Conservation (phyloP, 2,329 filamentous ascomycete species). For the Penicillium fuscoglaucum region DNA sequence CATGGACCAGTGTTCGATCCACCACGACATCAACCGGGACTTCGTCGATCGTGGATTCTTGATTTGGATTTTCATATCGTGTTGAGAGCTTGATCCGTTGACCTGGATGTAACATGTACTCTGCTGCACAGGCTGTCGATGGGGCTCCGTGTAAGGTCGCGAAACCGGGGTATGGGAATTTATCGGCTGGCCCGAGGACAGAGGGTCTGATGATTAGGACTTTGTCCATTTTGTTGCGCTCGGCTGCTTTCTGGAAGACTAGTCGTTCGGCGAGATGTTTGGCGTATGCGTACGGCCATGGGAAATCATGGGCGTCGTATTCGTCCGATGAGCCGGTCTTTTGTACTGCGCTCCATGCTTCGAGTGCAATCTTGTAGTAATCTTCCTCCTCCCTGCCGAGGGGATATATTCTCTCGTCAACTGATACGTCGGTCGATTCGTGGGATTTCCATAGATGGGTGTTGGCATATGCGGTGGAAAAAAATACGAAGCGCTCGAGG, state of each 20-base stretch:
- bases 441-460: constrained; percentile 21
- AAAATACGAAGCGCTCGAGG: constrained; percentile 23
- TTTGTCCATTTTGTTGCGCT: constrained; percentile 19
- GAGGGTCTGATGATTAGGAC: constrained; percentile 28
- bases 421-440: constrained; percentile 16
- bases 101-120: constrained; percentile 23
- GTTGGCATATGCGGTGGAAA: constrained; percentile 26
- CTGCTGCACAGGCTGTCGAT: constrained; percentile 20
- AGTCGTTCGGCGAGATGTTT: constrained; percentile 17
- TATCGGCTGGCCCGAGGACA: constrained; percentile 25
- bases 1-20: constrained; percentile 23
- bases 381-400: constrained; percentile 13
- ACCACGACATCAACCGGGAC: constrained; percentile 29
- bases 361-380: constrained; percentile 11
- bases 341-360: constrained; percentile 20
- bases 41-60: constrained; percentile 26
- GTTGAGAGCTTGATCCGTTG: constrained; percentile 20
- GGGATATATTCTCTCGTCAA: constrained; percentile 21
- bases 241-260: constrained; percentile 17
- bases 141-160: constrained; percentile 19
- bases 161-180: constrained; percentile 24
- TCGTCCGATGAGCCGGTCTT: constrained; percentile 31
- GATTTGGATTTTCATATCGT: constrained; percentile 17
- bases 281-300: constrained; percentile 5
- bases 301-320: constrained; percentile 25